Conservation (phyloP, 164 flowering plant species). For the Tinospora cordifolia region DNA sequence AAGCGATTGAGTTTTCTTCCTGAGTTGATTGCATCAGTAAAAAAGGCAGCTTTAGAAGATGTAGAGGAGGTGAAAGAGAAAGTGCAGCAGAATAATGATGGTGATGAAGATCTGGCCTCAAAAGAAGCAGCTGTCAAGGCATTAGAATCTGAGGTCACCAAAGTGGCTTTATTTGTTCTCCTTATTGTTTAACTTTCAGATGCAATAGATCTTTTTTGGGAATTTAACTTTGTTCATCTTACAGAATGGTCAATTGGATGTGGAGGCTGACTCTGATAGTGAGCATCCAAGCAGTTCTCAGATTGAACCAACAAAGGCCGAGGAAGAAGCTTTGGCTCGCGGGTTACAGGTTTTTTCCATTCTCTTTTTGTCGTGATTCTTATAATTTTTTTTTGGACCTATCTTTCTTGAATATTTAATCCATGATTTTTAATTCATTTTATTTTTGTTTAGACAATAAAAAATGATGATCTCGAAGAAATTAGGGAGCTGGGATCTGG, state of each 20-base stretch:
- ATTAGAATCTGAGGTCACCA: conserved; percentile 43
- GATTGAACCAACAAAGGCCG: conserved; percentile 93
- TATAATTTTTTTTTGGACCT: background rate
- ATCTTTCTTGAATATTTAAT: background rate
- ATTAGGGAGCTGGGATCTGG: conserved; percentile 89
- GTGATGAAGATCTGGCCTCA: conserved; percentile 10
- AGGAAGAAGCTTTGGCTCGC: conserved; percentile 79
- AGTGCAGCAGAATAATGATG: conserved; percentile 30
- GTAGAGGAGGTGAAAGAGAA: conserved; percentile 48
- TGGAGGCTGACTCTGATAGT: conserved; percentile 52
- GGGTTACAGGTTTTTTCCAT: conserved; percentile 71
- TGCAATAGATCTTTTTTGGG: background rate
- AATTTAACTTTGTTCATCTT: background rate
- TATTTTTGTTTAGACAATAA: conserved; percentile 55
- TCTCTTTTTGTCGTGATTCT: background rate
- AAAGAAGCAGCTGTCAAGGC: conserved; percentile 34
- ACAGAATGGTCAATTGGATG: conserved; percentile 43
- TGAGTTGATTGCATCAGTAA: conserved; percentile 67
- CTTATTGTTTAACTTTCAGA: background rate
- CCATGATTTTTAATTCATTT: background rate
- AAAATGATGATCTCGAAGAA: conserved; percentile 90
- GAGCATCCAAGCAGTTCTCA: conserved; percentile 40
- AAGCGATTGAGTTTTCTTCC: conserved; percentile 48
- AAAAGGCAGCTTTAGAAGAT: conserved; percentile 47
- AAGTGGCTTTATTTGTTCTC: background rate